Base-by-base conservation (phyloP, 2,329 filamentous ascomycete species). In the Penicillium frequentans region DNA sequence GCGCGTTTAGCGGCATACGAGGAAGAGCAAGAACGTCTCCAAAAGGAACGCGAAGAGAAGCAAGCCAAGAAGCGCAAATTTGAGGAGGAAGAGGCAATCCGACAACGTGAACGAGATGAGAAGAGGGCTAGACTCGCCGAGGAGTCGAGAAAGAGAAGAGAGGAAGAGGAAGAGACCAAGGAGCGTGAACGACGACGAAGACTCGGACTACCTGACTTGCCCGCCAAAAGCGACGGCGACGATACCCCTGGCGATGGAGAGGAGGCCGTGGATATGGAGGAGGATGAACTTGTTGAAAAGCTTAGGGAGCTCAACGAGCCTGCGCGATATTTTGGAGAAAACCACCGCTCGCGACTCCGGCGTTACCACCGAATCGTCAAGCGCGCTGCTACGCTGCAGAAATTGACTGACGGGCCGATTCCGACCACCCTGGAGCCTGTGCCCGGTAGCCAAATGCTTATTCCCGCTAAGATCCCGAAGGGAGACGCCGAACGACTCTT, bases 361-460 rank as follows among this genome's bases (percentile, higher is more conserved):
- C 84, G 93, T 60, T 93, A 91, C 72, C 84, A 83, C 63, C 85
- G 85, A 61, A 78, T 93, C 6, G 75, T 77, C 14, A 74, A 79
- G 55, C 74, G 75, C 3, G 73, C 71, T 26, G 70, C 76, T 3
- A 72, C 69, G 3, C 68, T 64, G 58, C 66, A 68, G 49, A 70
- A 69, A 45, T 74, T 90, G 64, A 88, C 85, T 5, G 82, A 86
- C 53, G 90, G 91, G 0, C 93, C 93, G 0, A 96, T 98, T 69
- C 91, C 92, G 2, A 98, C 93, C 19, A 92, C 86, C 8, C 77
- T 98, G 56, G 82, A 86, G 69, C 84, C 91, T 1, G 87, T 98
- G 2, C 85, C 89, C 8, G 93, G 96, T 76, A 86, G 87, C 71
- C 88, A 96, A 64, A 96, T 97, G 91, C 93, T 93, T 74, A 86